phyloP scores from a whole-genome alignment of 495 filamentous ascomycete genomes.

The Penicillium pulvis region DNA sequence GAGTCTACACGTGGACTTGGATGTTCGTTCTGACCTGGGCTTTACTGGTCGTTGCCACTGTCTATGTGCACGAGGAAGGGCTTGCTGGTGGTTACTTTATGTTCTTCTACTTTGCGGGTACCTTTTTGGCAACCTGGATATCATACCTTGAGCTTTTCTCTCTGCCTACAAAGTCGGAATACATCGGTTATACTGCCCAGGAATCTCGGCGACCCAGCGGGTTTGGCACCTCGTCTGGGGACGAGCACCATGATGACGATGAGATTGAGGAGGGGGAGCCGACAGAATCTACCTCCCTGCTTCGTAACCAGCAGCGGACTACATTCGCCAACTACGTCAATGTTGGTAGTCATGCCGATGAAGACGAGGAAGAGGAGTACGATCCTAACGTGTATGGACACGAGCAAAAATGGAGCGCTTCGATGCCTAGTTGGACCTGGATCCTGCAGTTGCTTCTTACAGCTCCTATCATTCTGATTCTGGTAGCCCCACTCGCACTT shows the following conservation, averaged over 20 bases:
- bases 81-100: constrained; percentile 82
- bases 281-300: constrained; percentile 79
- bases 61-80: constrained; percentile 67
- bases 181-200: constrained; percentile 43
- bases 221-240: constrained; percentile 32
- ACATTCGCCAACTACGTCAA: constrained; percentile 74
- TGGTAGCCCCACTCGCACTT: constrained; percentile 73
- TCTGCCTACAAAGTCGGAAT: constrained; percentile 69
- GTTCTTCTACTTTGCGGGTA: constrained; percentile 74
- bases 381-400: constrained; percentile 61
- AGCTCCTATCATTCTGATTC: constrained; percentile 71
- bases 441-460: constrained; percentile 79
- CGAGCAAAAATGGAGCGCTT: constrained; percentile 84
- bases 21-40: constrained; percentile 74
- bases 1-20: constrained; percentile 82
- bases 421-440: constrained; percentile 83
- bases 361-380: constrained; percentile 36
- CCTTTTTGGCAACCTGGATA: constrained; percentile 74
- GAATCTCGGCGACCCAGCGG: constrained; percentile 45
- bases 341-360: constrained; percentile 38
- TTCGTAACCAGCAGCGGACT: constrained; percentile 60
- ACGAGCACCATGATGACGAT: constrained; percentile 43
- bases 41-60: constrained; percentile 70
- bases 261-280: constrained; percentile 57
- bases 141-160: constrained; percentile 77